Evolutionary conservation across 148 eudicot species (phyloP), one percentile per base, ranked within the genome.

Genomic region (Rhododendron simsii): DNA sequence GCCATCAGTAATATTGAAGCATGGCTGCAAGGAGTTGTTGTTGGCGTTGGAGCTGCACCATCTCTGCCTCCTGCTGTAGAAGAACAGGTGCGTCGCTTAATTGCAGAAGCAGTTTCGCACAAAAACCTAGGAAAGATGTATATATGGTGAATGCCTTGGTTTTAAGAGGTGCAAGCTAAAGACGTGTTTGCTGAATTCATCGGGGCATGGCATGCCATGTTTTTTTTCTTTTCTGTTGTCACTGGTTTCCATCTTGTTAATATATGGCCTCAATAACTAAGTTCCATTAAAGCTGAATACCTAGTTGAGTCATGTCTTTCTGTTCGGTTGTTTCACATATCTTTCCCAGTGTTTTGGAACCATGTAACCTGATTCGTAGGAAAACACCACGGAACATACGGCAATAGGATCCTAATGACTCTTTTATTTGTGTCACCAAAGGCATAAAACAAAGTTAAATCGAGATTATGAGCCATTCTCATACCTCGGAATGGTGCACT

Each of bases 81-180:
- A 92, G 99, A 98, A 41, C 99, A 97, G 90, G 96, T 95, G 82
- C 98, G 95, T 65, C 94, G 98, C 41, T 90, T 97, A 87, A 97
- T 95, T 91, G 94, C 96, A 30, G 99, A 97, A 88, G 99, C 99
- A 55, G 95, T 95, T 89, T 94, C 99, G 41, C 99, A 95, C 84
- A 93, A 93, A 91, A 95, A 97, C 87, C 98, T 97, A 55, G 99
- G 98, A 80, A 95, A 93, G 90, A 97, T 97, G 99, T 97, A 95
- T 92, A 93, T 97, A 87, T 95, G 99, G 99, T 97, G 99, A 98
- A 95, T 95, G 99, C 98, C 99, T 87, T 97, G 33, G 33, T 95
- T 97, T 88, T 97, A 79, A 81, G 47, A 73, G 50, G 39, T 81
- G 81, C 80, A 73, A 53, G 50, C 59, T 12, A 67, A 65, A 81